Evolutionary conservation across 2,329 filamentous ascomycete species (phyloP).

Genomic region (Neofusicoccum ribis): DNA sequence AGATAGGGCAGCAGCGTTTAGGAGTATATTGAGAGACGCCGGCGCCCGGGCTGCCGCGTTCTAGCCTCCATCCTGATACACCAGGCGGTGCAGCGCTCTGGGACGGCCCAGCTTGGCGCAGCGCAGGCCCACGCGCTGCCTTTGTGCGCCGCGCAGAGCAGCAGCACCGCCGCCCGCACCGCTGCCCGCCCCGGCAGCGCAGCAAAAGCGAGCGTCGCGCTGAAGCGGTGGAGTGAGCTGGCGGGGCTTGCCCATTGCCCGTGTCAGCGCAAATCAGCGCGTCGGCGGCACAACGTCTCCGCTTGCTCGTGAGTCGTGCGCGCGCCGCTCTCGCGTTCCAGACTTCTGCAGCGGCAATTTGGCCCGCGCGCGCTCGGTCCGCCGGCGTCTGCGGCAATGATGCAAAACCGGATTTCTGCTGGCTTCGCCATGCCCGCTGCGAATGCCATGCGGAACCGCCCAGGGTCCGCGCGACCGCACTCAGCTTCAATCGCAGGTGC

Average conservation of each 20-base stretch:
- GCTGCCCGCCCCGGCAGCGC: not conserved
- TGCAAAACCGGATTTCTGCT: slow-evolving; percentile 9
- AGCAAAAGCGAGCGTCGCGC: not conserved
- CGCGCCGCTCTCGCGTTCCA: not conserved
- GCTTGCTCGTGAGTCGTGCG: slow-evolving; percentile 7
- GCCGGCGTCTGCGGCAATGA: not conserved
- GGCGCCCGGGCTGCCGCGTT: slow-evolving; percentile 1
- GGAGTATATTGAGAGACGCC: not conserved
- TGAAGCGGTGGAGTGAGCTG: not conserved
- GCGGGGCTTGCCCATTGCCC: not conserved
- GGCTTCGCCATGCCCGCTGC: slow-evolving; percentile 8
- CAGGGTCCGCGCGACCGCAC: not conserved
- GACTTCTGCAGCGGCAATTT: not conserved
- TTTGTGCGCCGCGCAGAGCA: not conserved
- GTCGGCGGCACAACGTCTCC: slow-evolving; percentile 7
- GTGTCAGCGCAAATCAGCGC: slow-evolving; percentile 12
- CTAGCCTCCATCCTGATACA: slow-evolving; percentile 13
- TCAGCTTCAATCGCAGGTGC: not conserved
- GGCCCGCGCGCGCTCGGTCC: slow-evolving; percentile 12
- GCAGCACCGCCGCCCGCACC: not conserved
- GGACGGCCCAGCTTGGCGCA: not conserved
- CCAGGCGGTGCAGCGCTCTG: not conserved
- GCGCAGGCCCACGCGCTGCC: not conserved
- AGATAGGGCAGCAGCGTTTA: too few species aligned
- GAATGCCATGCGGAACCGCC: slow-evolving; percentile 1